phyloP scores from a whole-genome alignment of 2,329 filamentous ascomycete genomes.

The Fusarium sp. region DNA sequence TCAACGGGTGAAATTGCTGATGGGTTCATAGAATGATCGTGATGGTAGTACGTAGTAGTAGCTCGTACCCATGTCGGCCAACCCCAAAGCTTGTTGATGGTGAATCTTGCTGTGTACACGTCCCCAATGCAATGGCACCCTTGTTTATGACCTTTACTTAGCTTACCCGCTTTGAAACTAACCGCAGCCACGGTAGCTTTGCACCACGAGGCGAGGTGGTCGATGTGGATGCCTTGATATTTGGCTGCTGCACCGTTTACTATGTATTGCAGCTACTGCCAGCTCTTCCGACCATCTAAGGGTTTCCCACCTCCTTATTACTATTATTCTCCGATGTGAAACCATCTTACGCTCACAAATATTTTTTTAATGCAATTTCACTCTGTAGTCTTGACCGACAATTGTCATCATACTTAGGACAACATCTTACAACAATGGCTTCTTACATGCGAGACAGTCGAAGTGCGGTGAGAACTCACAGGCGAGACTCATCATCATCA shows the following conservation, averaged over 20 bases:
- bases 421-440: constrained; percentile 37
- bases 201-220: constrained; percentile 35
- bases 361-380: constrained; percentile 16
- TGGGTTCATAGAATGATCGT: constrained; percentile 10
- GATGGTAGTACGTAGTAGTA: constrained; percentile 4
- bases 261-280: constrained; percentile 42
- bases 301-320: constrained; percentile 18
- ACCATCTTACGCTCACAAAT: constrained; percentile 14
- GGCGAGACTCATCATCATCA: constrained; percentile 48
- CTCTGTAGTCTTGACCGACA: constrained; percentile 8
- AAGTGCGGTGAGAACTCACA: constrained; percentile 45
- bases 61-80: constrained; percentile 22
- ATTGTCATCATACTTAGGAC: constrained; percentile 1
- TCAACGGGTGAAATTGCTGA: constrained; percentile 17
- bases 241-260: constrained; percentile 25
- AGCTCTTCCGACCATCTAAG: constrained; percentile 28
- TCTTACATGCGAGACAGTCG: constrained; percentile 47
- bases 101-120: constrained; percentile 37
- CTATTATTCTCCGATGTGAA: constrained; percentile 39
- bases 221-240: constrained; percentile 42
- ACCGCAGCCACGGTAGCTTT: constrained; percentile 39
- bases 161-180: constrained; percentile 38
- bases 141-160: constrained; percentile 34
- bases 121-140: constrained; percentile 31
- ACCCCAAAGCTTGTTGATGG: constrained; percentile 34